A percentile compares a stretch with the other conserved stretches of the same genome.
phyloP scores from a whole-genome alignment of 352 stramenopile genomes.

The Sclerospora graminicola region DNA sequence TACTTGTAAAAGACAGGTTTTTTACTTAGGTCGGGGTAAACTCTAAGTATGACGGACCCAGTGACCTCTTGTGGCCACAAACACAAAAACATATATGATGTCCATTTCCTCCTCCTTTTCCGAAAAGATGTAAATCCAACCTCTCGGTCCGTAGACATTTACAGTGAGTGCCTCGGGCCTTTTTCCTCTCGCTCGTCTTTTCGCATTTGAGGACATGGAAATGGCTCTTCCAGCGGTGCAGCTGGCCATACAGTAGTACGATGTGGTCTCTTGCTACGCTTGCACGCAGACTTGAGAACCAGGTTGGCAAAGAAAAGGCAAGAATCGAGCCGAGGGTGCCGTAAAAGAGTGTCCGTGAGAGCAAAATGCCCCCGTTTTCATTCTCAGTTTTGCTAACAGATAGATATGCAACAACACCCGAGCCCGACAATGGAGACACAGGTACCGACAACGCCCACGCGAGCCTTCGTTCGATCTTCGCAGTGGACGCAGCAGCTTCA shows the following conservation, averaged over 20 bases:
- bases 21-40: no score
- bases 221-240: slow-evolving; percentile 19
- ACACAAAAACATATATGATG: no score
- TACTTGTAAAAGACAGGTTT: neutral
- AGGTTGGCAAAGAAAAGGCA: slow-evolving; percentile 14
- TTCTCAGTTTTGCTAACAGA: slow-evolving; percentile 12
- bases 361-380: neutral
- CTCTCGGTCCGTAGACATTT: neutral
- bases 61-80: no score
- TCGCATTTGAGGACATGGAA: slow-evolving; percentile 11
- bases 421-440: slow-evolving; percentile 10
- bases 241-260: slow-evolving; percentile 18
- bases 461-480: slow-evolving; percentile 13
- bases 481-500: slow-evolving; percentile 13
- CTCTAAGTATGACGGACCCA: no score
- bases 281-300: slow-evolving; percentile 5
- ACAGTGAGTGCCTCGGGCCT: neutral
- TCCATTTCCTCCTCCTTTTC: neutral
- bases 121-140: neutral
- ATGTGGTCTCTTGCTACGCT: slow-evolving; percentile 10
- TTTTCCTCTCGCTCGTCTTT: slow-evolving; percentile 14
- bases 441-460: slow-evolving; percentile 11
- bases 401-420: neutral
- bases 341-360: slow-evolving; percentile 16
- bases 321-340: slow-evolving; percentile 9